Conservation (phyloP, 1,284 basidiomycete species). For the Nidula niveotomentosa region DNA sequence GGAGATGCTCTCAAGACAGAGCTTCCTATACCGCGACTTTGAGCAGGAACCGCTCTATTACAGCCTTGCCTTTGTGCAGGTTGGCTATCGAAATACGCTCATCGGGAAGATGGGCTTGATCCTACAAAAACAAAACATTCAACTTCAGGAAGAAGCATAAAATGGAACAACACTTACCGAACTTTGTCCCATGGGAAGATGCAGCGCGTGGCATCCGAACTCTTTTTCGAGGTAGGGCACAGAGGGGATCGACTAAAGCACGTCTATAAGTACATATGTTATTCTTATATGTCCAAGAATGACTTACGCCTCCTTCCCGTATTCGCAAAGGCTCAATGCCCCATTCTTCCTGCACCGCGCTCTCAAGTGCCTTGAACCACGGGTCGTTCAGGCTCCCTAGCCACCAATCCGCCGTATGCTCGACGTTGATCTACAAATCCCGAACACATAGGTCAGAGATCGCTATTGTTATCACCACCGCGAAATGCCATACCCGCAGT, state of each 20-base stretch:
- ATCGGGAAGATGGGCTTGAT: conserved; percentile 86
- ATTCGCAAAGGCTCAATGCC: conserved; percentile 82
- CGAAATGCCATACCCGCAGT: conserved; percentile 50
- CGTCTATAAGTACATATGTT: conserved; percentile 1
- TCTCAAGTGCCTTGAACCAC: conserved; percentile 85
- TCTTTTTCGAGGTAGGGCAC: conserved; percentile 93
- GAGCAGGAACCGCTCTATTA: conserved; percentile 70
- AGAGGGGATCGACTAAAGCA: conserved; percentile 78
- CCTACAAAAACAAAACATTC: conserved; percentile 35
- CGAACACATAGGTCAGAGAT: background rate
- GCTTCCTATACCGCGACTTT: conserved; percentile 30
- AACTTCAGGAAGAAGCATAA: background rate
- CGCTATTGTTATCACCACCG: background rate
- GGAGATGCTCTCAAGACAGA: conserved; percentile 3
- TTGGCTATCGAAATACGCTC: conserved; percentile 82
- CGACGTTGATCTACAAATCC: conserved; percentile 63
- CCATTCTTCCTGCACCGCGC: conserved; percentile 86
- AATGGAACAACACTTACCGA: conserved; percentile 46
- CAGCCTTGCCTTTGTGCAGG: conserved; percentile 71
- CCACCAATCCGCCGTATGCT: conserved; percentile 96
- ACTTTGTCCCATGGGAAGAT: conserved; percentile 88
- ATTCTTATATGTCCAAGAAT: conserved; percentile 6
- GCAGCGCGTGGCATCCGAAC: conserved; percentile 81
- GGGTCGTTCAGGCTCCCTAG: conserved; percentile 80
- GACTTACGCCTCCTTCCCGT: conserved; percentile 86